Percentiles rank a stretch among this genome's conserved stretches.
These are phyloP conservation scores for Typha latifolia DNA, from an alignment of 176 grass and related monocot genomes.

Conservation along the genomic window DNA sequence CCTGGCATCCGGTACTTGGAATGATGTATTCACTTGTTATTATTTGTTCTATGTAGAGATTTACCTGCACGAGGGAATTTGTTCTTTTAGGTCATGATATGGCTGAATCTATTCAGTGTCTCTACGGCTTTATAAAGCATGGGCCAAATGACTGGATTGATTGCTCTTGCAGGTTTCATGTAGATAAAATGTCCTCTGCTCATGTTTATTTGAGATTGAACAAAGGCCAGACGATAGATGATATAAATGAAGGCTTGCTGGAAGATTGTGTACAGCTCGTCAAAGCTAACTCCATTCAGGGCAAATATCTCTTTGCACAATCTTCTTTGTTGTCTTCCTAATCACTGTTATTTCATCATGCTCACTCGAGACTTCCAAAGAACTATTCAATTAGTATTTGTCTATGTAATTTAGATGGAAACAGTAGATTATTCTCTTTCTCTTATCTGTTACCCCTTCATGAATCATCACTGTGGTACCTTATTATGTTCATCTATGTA, in stretches of 20 bases:
- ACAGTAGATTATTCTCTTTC: too few species aligned
- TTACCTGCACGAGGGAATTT: not conserved
- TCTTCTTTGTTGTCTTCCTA: not conserved
- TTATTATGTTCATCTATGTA: too few species aligned
- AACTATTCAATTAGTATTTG: not conserved
- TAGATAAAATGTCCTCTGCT: constrained; percentile 94
- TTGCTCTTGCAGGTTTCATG: constrained; percentile 70
- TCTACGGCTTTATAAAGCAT: not conserved
- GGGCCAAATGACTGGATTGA: not conserved
- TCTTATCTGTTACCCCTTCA: too few species aligned
- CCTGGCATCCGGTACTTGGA: too few species aligned
- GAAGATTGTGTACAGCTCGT: constrained; percentile 95
- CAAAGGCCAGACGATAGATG: constrained; percentile 76
- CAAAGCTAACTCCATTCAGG: constrained; percentile 95
- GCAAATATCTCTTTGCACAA: constrained; percentile 18
- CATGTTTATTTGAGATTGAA: constrained; percentile 91
- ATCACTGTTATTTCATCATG: not conserved
- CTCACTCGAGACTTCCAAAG: not conserved
- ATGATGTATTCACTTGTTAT: too few species aligned
- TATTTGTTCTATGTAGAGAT: too few species aligned
- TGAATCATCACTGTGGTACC: too few species aligned
- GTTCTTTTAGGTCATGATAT: not conserved
- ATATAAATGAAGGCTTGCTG: constrained; percentile 58
- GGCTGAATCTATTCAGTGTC: not conserved
- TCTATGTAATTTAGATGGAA: not conserved